Conservation (phyloP, 768 basidiomycete genomes). For the Kwoniella pini region DNA sequence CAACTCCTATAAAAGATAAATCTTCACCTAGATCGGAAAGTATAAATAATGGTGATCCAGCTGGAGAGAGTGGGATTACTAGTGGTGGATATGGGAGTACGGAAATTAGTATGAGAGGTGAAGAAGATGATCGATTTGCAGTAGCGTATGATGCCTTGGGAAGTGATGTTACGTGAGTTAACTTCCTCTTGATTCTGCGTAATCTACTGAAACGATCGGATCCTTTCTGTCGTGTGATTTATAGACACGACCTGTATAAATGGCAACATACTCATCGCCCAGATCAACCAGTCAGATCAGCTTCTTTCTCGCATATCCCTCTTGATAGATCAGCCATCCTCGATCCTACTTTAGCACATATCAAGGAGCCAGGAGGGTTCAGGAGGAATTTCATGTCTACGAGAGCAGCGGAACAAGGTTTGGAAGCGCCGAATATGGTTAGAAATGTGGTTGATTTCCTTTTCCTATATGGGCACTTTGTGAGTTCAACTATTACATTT, state of each 20-base stretch:
- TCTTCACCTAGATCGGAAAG: background rate
- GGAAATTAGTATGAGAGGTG: constrained; percentile 43
- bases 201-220: too few species aligned
- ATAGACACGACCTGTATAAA: constrained; percentile 83
- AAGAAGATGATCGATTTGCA: constrained; percentile 74
- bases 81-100: constrained; percentile 26
- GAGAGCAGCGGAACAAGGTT: constrained; percentile 68
- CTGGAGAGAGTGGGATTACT: background rate
- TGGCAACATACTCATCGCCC: constrained; percentile 58
- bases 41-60: background rate
- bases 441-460: constrained; percentile 94
- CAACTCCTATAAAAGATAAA: background rate
- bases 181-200: background rate
- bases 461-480: constrained; percentile 93
- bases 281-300: constrained; percentile 57
- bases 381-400: constrained; percentile 80
- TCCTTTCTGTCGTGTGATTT: background rate
- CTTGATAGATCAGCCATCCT: constrained; percentile 56
- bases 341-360: constrained; percentile 84
- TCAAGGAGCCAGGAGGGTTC: constrained; percentile 94
- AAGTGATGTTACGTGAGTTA: constrained; percentile 86
- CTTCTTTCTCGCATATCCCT: constrained; percentile 61
- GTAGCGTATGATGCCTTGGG: constrained; percentile 84
- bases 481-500: constrained; percentile 56
- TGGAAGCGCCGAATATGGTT: constrained; percentile 62